These are phyloP conservation scores for Falciphora oryzae DNA, from an alignment of 2,329 filamentous ascomycete genomes.

Conservation along the genomic window DNA sequence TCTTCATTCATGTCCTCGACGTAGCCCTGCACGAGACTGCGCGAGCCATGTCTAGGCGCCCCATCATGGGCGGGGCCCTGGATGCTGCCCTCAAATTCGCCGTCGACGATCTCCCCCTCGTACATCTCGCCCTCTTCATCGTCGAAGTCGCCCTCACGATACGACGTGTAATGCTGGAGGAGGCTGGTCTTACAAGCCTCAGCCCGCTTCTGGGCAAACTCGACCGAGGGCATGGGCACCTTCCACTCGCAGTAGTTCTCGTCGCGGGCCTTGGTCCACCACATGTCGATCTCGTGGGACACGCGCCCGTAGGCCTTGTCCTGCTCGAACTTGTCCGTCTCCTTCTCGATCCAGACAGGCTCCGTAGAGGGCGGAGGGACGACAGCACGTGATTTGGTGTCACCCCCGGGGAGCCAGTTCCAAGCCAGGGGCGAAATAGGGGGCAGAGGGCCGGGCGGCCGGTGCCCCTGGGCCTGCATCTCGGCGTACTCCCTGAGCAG, in stretches of 20 bases:
- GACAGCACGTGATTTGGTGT: constrained; percentile 28
- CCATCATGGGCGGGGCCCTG: constrained; percentile 17
- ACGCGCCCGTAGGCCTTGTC: constrained; percentile 55
- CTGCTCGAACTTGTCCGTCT: constrained; percentile 52
- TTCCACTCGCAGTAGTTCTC: constrained; percentile 55
- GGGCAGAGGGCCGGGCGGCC: constrained; percentile 43
- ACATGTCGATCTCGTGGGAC: constrained; percentile 58
- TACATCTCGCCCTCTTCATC: constrained; percentile 45
- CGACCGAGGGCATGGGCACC: constrained; percentile 53
- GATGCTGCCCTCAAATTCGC: constrained; percentile 23
- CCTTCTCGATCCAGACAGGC: constrained; percentile 46
- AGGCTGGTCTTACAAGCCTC: constrained; percentile 9
- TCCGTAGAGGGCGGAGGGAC: constrained; percentile 29
- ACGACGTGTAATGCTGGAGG: constrained; percentile 20
- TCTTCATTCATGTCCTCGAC: constrained; percentile 39
- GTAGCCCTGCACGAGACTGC: constrained; percentile 26
- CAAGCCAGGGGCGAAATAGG: constrained; percentile 47
- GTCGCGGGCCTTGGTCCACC: constrained; percentile 57
- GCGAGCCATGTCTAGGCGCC: constrained; percentile 4
- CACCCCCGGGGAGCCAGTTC: constrained; percentile 45
- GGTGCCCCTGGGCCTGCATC: constrained; percentile 34
- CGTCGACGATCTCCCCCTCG: constrained; percentile 37
- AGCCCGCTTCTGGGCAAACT: constrained; percentile 41
- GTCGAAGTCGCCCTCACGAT: constrained; percentile 34
- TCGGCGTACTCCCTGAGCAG: constrained; percentile 51